phyloP scores from a whole-genome alignment of 768 basidiomycete species.

The Lentinula guzmanii region DNA sequence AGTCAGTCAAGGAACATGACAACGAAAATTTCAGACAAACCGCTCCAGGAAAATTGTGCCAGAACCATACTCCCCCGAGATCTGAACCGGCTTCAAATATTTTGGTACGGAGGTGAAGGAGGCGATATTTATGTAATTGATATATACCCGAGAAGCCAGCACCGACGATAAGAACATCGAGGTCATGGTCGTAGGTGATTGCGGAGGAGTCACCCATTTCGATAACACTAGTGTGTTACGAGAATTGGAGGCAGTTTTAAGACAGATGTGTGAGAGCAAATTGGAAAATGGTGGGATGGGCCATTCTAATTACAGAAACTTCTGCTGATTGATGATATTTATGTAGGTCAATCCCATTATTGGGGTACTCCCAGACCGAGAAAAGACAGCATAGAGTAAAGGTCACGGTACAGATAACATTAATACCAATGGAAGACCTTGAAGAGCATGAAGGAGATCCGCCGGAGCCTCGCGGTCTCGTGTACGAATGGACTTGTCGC shows the following conservation, averaged over 20 bases:
- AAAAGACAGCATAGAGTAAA: background rate
- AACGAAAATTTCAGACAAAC: background rate
- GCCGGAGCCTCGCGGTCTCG: background rate
- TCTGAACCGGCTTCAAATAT: constrained; percentile 14
- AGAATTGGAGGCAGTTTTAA: background rate
- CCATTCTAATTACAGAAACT: background rate
- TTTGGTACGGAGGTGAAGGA: constrained; percentile 1
- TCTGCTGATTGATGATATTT: background rate
- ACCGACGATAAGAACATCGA: constrained; percentile 20
- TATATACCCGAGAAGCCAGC: constrained; percentile 21
- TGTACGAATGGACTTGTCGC: too few species aligned
- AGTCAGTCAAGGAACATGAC: background rate
- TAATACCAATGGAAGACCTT: background rate
- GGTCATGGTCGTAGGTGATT: background rate
- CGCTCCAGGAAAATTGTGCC: constrained; percentile 5
- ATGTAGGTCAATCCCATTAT: background rate
- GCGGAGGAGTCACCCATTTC: background rate
- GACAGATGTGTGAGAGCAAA: background rate
- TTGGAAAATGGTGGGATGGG: background rate
- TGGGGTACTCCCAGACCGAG: background rate
- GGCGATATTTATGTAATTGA: constrained; percentile 2
- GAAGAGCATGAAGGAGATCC: background rate
- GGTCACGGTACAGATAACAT: background rate
- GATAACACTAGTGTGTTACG: background rate
- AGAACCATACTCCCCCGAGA: constrained; percentile 19